Conservation (phyloP, 2,329 filamentous ascomycete genomes). For the Orbilia blumenaviensis region DNA sequence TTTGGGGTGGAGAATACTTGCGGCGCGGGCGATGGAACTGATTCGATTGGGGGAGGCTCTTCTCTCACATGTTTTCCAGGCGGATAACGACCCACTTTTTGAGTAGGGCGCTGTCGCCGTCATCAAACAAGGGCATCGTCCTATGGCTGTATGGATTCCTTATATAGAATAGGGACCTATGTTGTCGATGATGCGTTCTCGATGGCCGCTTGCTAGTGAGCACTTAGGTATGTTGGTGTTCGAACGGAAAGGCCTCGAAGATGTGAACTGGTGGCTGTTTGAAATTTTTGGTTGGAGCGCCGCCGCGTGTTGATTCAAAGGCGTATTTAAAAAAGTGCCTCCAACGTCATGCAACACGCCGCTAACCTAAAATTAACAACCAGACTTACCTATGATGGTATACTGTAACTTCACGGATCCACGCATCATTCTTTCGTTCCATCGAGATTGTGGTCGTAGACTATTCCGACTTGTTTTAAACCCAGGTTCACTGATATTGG, state of each 20-base stretch:
- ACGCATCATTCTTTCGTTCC: too few species aligned
- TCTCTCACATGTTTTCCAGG: conserved; percentile 76
- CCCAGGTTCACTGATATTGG: too few species aligned
- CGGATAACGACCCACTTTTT: conserved; percentile 82
- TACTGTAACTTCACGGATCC: too few species aligned
- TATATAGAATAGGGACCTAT: not conserved
- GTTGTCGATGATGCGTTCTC: not conserved
- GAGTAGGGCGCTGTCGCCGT: conserved; percentile 71
- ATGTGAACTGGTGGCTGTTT: not conserved
- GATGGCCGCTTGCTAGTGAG: not conserved
- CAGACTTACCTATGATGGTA: not conserved
- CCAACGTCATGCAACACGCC: conserved; percentile 7
- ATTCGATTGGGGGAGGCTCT: not conserved
- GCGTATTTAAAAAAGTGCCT: not conserved
- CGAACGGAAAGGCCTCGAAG: not conserved
- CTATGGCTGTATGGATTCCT: conserved; percentile 52
- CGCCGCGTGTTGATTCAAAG: not conserved
- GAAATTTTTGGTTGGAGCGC: conserved; percentile 30
- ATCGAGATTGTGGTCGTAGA: too few species aligned
- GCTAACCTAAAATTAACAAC: not conserved
- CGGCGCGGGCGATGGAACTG: not conserved
- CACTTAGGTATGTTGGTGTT: not conserved
- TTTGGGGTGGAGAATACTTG: not conserved
- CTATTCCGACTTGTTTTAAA: too few species aligned
- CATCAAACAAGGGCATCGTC: conserved; percentile 69